phyloP scores from a whole-genome alignment of 495 filamentous ascomycete genomes.

The Evansstolkia leycettana region DNA sequence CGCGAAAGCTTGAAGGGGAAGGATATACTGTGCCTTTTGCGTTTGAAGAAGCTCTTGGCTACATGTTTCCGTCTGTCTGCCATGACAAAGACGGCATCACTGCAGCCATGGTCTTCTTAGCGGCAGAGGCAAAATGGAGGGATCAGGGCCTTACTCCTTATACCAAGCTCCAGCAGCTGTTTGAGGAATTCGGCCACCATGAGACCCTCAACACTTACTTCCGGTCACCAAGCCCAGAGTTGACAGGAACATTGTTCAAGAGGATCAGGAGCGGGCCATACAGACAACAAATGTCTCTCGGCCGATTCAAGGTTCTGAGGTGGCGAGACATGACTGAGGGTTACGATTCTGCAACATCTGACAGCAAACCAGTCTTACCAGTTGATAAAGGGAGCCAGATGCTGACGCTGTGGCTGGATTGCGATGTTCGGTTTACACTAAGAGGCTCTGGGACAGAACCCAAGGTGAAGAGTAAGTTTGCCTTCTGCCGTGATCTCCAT shows the following conservation, averaged over 20 bases:
- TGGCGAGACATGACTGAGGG: slow-evolving; percentile 61
- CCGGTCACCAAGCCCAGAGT: slow-evolving; percentile 41
- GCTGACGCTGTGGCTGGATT: slow-evolving; percentile 55
- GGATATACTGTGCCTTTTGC: slow-evolving; percentile 46
- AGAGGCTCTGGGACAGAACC: slow-evolving; percentile 62
- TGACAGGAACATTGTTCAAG: slow-evolving; percentile 41
- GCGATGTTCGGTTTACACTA: slow-evolving; percentile 50
- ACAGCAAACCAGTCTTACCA: slow-evolving; percentile 45
- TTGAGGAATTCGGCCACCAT: slow-evolving; percentile 50
- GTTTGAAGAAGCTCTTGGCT: slow-evolving; percentile 64
- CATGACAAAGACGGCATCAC: slow-evolving; percentile 63
- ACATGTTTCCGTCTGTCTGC: slow-evolving; percentile 57
- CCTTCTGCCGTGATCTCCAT: neutral
- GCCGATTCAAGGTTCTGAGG: slow-evolving; percentile 36
- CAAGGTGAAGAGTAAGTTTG: slow-evolving; percentile 45
- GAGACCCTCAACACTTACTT: slow-evolving; percentile 59
- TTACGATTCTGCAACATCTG: slow-evolving; percentile 45
- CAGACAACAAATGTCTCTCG: slow-evolving; percentile 31
- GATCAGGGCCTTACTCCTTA: slow-evolving; percentile 43
- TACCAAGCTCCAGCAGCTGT: slow-evolving; percentile 47
- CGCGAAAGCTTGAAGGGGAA: slow-evolving; percentile 26
- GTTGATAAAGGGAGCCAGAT: slow-evolving; percentile 50
- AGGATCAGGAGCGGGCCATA: slow-evolving; percentile 37
- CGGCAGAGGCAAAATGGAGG: slow-evolving; percentile 42
- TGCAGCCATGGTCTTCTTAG: slow-evolving; percentile 52